phyloP scores from a whole-genome alignment of 2,329 filamentous ascomycete genomes.

The Sphaerulina vaccinii region DNA sequence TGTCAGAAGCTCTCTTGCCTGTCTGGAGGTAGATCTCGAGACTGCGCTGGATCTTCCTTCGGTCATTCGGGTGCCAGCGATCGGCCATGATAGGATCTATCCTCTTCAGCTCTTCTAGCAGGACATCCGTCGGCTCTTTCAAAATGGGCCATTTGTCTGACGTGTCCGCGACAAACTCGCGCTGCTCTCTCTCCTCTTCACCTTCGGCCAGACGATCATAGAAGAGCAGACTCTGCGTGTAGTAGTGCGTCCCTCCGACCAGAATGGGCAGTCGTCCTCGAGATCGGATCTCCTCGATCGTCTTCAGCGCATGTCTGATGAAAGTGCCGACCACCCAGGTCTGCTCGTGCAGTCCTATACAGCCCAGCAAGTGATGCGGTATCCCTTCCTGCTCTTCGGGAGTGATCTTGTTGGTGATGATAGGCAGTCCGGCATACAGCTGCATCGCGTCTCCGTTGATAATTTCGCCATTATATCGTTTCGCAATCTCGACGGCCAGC shows the following conservation, averaged over 20 bases:
- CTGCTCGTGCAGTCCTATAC: conserved; percentile 70
- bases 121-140: conserved; percentile 65
- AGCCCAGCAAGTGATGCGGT: conserved; percentile 83
- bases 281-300: conserved; percentile 74
- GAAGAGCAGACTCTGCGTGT: conserved; percentile 85
- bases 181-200: conserved; percentile 36
- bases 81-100: conserved; percentile 88
- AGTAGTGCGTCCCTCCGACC: conserved; percentile 94
- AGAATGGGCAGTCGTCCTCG: conserved; percentile 83
- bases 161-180: conserved; percentile 32
- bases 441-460: conserved; percentile 99
- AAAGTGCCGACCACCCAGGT: conserved; percentile 84
- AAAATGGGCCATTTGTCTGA: conserved; percentile 64
- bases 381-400: conserved; percentile 71
- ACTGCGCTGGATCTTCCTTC: conserved; percentile 83
- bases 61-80: conserved; percentile 91
- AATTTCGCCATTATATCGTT: conserved; percentile 81
- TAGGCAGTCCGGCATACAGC: conserved; percentile 84
- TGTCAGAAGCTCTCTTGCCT: conserved; percentile 75
- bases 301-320: conserved; percentile 63
- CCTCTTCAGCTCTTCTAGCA: conserved; percentile 70
- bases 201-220: conserved; percentile 63
- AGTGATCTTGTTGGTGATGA: conserved; percentile 94
- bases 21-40: conserved; percentile 86
- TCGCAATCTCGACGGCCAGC: conserved; percentile 86